Base-by-base conservation (phyloP, 495 filamentous ascomycete species). In the Hyaloscypha variabilis region DNA sequence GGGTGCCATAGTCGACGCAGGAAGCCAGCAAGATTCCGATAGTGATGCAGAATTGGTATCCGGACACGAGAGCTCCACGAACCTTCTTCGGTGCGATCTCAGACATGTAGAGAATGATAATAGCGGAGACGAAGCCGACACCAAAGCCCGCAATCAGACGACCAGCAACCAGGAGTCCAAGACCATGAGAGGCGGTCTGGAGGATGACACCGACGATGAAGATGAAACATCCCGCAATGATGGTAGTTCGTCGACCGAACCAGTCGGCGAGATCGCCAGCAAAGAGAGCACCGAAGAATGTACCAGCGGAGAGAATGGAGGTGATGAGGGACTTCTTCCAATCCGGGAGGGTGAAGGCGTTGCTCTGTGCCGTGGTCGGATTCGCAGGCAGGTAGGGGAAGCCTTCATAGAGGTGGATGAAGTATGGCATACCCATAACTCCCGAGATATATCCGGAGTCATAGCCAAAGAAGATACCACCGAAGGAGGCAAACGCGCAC, bases 291-390 rank as follows among this genome's bases (percentile, higher is more conserved):
- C 85, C 93, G 70, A 96, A 91, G 81, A 96, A 96, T 11, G 93
- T 97, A 63, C 93, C 93, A 10, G 89, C 91, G 1, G 93, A 97
- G 51, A 97, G 82, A 52, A 97, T 90, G 4, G 93, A 94, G 34
- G 92, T 90, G 62, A 93, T 89, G 70, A 91, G 82, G 8, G 91
- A 92, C 13, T 84, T 81, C 72, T 92, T 82, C 2, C 77, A 76
- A 21, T 84, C 77, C 0, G 87, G 88, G 24, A 96, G 69, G 19
- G 63, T 63, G 63, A 71, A 69, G 51, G 69, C 68, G 23, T 59
- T 36, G 14, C 58, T 60, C 17, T 49, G 66, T 5, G 51, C 69
- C 0, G 26, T 10, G n/a, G 58, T 52, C 8, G 69, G 66, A 58
- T 64, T 50, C 1, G 69, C 3, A n/a, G n/a, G 49, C 56, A 65